Percentiles rank a stretch among this genome's conserved stretches.
Conservation (phyloP, 257 asterid species). For the Eustoma russellianum region DNA sequence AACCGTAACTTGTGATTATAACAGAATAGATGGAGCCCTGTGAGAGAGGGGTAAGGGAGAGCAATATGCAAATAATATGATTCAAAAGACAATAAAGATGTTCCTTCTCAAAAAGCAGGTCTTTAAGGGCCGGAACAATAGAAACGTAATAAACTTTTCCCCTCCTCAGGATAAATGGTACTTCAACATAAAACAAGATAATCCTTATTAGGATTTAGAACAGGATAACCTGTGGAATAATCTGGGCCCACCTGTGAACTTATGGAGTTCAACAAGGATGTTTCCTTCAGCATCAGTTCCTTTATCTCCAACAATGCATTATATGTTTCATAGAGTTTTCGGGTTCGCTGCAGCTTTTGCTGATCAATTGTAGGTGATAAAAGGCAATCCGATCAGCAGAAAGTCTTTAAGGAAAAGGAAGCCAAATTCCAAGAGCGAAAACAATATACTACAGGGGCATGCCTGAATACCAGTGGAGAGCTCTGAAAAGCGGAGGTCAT, state of each 20-base stretch:
- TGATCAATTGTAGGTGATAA: constrained; percentile 20
- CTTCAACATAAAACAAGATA: no score
- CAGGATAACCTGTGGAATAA: no score
- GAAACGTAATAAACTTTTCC: no score
- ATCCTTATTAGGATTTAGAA: no score
- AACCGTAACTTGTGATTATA: no score
- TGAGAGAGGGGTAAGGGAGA: no score
- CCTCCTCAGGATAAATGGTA: no score
- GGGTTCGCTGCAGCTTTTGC: constrained; percentile 63
- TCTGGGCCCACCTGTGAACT: constrained; percentile 55
- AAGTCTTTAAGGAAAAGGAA: constrained; percentile 12
- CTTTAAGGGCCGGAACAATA: no score
- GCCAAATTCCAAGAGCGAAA: constrained; percentile 5
- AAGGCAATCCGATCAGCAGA: constrained; percentile 8
- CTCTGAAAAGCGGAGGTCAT: constrained; percentile 71
- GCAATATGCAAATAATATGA: no score
- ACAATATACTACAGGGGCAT: constrained; percentile 6
- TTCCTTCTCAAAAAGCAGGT: no score
- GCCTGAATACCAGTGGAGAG: constrained; percentile 72
- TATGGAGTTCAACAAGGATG: constrained; percentile 70
- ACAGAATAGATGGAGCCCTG: no score
- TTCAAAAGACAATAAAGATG: no score
- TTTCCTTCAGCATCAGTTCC: constrained; percentile 80
- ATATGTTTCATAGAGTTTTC: constrained; percentile 63
- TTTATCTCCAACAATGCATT: constrained; percentile 73